A percentile compares a stretch with the other conserved stretches of the same genome.
Evolutionary conservation across 352 stramenopile species (phyloP).

Genomic region (Chloridella minuta): DNA sequence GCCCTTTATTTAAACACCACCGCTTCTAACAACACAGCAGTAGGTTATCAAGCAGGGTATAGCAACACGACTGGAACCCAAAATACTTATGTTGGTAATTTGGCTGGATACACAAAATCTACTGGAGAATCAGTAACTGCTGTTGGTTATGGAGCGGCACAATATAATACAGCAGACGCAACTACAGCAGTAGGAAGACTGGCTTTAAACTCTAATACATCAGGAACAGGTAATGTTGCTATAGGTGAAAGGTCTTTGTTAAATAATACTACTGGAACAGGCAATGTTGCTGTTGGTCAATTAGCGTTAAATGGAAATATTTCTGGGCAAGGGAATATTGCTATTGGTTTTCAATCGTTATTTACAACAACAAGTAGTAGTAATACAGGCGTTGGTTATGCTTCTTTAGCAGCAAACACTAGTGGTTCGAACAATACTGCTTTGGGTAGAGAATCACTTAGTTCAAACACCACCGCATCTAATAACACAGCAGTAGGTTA

Average conservation of each 20-base stretch:
- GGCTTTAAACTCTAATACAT: neutral
- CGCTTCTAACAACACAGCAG: neutral
- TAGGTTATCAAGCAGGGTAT: neutral
- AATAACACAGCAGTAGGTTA: neutral
- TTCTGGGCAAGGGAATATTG: too few species aligned
- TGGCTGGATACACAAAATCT: neutral
- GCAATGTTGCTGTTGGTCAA: constrained; percentile 7
- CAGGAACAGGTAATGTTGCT: neutral
- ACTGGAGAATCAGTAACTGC: too few species aligned
- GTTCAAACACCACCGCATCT: neutral
- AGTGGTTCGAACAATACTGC: neutral
- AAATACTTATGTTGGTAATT: constrained; percentile 10
- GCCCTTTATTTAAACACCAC: neutral
- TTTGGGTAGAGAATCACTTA: neutral
- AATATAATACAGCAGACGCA: neutral
- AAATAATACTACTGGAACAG: neutral
- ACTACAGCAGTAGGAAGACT: too few species aligned
- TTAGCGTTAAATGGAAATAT: constrained; percentile 7
- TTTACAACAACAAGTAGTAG: too few species aligned
- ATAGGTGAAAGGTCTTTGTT: neutral
- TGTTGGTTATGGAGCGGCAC: too few species aligned
- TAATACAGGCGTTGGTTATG: too few species aligned
- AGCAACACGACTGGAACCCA: neutral
- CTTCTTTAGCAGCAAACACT: neutral
- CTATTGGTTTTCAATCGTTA: too few species aligned